A percentile compares a stretch with the other conserved stretches of the same genome.
phyloP scores from a whole-genome alignment of 768 basidiomycete genomes.

The Saitozyma podzolica region DNA sequence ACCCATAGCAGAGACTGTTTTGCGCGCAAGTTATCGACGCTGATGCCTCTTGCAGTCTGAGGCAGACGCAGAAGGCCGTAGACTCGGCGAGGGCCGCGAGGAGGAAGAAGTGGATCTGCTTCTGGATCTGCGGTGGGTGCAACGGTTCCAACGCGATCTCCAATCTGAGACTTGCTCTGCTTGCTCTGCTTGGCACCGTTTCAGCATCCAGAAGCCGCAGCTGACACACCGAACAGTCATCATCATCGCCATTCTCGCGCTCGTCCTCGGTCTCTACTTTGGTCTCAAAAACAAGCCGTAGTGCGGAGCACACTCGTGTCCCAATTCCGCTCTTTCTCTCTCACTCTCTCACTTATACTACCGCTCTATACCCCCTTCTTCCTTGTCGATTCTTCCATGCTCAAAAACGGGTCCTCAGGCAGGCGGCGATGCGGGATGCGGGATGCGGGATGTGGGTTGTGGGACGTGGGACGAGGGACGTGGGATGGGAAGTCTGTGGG shows the following conservation, averaged over 20 bases:
- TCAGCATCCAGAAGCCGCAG: not conserved
- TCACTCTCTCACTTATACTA: not conserved
- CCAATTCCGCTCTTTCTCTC: not conserved
- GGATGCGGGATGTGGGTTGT: too few relatives aligned
- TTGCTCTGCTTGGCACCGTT: too few relatives aligned
- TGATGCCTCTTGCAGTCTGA: slow-evolving; percentile 59
- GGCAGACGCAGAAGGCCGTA: slow-evolving; percentile 84
- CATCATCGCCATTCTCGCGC: slow-evolving; percentile 35
- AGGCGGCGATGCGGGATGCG: too few relatives aligned
- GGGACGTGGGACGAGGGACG: too few relatives aligned
- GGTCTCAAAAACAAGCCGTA: slow-evolving; percentile 20
- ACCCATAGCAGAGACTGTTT: not conserved
- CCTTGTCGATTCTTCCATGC: not conserved
- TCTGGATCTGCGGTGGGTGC: slow-evolving; percentile 54
- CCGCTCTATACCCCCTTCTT: not conserved
- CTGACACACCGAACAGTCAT: slow-evolving; percentile 17
- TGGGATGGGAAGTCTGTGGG: too few relatives aligned
- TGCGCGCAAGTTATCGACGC: not conserved
- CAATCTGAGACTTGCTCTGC: not conserved
- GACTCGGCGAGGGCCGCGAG: slow-evolving; percentile 81
- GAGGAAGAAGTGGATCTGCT: slow-evolving; percentile 97
- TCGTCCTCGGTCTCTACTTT: slow-evolving; percentile 37
- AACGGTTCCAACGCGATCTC: too few relatives aligned
- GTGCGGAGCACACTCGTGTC: not conserved
- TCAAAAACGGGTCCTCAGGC: too few relatives aligned